Conservation (phyloP, 2,329 filamentous ascomycete genomes). For the Botrytis fragariae region DNA sequence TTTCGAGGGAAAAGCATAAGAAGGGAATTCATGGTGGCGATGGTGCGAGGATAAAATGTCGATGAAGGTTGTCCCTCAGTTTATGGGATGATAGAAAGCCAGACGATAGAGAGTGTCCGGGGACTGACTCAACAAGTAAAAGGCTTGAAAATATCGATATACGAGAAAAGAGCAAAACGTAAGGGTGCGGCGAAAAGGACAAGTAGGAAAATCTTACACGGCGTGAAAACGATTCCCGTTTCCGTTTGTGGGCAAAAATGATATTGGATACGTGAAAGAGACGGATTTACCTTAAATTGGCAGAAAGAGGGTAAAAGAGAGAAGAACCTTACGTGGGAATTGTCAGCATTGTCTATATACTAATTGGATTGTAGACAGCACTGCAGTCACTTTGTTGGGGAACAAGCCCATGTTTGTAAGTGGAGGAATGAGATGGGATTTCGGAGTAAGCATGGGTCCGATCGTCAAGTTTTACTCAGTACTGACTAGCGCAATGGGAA, state of each 20-base stretch:
- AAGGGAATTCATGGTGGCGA: slow-evolving; percentile 12
- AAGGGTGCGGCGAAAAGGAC: background rate
- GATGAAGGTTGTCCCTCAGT: background rate
- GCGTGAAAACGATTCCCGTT: background rate
- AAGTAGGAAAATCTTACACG: background rate
- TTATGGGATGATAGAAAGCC: background rate
- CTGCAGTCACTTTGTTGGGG: background rate
- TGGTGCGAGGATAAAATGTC: background rate
- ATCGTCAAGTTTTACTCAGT: background rate
- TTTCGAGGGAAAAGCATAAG: slow-evolving; percentile 12
- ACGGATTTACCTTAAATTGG: background rate
- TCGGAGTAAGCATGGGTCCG: background rate
- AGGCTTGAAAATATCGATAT: background rate
- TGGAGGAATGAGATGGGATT: slow-evolving; percentile 3
- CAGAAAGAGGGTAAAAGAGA: background rate
- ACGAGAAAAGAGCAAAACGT: background rate
- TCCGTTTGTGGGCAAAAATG: background rate
- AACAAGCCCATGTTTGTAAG: background rate
- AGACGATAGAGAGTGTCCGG: background rate
- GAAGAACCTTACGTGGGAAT: background rate
- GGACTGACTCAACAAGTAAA: background rate
- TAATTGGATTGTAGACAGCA: background rate
- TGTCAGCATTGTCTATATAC: background rate
- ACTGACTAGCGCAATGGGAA: background rate
- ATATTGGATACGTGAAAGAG: background rate